Evolutionary conservation across 768 basidiomycete species (phyloP).

Genomic region (Boletus rubroflammeus): DNA sequence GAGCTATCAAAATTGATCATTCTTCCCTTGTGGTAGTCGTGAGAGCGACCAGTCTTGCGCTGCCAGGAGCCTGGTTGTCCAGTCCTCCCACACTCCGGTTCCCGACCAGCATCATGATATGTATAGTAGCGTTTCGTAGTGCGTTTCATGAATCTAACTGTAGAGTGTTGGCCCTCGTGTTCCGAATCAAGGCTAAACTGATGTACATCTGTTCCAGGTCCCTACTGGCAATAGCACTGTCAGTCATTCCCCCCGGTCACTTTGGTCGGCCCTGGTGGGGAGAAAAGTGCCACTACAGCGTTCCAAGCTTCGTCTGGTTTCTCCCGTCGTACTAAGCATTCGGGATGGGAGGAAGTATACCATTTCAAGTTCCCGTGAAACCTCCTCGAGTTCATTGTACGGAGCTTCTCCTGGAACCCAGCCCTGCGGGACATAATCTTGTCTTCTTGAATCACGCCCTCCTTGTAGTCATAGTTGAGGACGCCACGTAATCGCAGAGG

Average conservation of each 20-base stretch:
- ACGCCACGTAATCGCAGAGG: slow-evolving; percentile 6
- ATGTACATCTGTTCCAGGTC: no score
- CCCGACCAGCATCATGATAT: no score
- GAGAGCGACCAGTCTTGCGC: no score
- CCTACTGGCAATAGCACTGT: no score
- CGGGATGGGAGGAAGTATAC: not conserved
- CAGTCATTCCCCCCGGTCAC: not conserved
- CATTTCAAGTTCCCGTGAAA: not conserved
- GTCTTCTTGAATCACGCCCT: rapidly evolving
- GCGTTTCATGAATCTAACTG: no score
- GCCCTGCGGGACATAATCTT: not conserved
- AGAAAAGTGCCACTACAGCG: slow-evolving; percentile 7
- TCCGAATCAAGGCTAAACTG: not conserved
- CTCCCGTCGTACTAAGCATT: not conserved
- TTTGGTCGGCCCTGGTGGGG: not conserved
- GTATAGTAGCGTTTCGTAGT: no score
- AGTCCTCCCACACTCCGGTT: no score
- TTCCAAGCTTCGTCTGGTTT: slow-evolving; percentile 7
- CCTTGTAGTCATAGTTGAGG: not conserved
- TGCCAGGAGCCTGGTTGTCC: no score
- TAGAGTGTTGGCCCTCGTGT: no score
- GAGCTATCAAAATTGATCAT: no score
- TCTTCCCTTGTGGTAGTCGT: no score
- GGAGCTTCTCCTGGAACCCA: not conserved
- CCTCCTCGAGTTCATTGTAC: not conserved